Base-by-base conservation (phyloP, 345 rosid genomes). In the Arabis alpina region DNA sequence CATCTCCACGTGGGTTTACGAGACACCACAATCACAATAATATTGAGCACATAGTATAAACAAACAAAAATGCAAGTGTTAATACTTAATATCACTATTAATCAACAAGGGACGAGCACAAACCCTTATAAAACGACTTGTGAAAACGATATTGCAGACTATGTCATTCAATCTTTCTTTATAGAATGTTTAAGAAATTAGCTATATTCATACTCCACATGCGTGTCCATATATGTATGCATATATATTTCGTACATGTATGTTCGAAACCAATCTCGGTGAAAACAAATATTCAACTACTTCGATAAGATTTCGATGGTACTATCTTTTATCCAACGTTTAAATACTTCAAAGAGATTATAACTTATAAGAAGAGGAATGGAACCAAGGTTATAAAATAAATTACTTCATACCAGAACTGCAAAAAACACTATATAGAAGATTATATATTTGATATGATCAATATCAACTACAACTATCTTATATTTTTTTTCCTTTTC, bases 1-100 rank as follows among this genome's bases (percentile, higher is more conserved):
- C 11, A 47, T 40, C 50, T 24, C 57, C 64, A 72, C 76, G 63
- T 72, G 76, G 76, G 45, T 53, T 30, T 44, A 54, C 57, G 8
- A 14, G 25, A 54, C 5, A 28, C 64, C 64, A 43, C 47, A 48
- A 11, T 62, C 10, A 32, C 30, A 5, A 6, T 2, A 32, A 5
- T 32, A 32, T 32, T 32, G 37, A 32, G 37, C 37, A 6, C 37
- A 32, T 32, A 32, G 5, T 32, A 5, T 32, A 5, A 5, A 5
- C 1, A 32, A 32, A 32, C 32, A 36, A 36, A 36, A 2, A 36
- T 36, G 40, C 8, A 36, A 30, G 9, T 5, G 61, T 37, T 41
- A 3, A 19, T 19, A 19, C 23, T 19, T 40, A 14, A 40, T 58
- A 58, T 57, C 16, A 19, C 32, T 58, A 58, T 39, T 39, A 39